Base-by-base conservation (phyloP, 2,329 filamentous ascomycete genomes). In the Cylindrodendrum hubeiense region DNA sequence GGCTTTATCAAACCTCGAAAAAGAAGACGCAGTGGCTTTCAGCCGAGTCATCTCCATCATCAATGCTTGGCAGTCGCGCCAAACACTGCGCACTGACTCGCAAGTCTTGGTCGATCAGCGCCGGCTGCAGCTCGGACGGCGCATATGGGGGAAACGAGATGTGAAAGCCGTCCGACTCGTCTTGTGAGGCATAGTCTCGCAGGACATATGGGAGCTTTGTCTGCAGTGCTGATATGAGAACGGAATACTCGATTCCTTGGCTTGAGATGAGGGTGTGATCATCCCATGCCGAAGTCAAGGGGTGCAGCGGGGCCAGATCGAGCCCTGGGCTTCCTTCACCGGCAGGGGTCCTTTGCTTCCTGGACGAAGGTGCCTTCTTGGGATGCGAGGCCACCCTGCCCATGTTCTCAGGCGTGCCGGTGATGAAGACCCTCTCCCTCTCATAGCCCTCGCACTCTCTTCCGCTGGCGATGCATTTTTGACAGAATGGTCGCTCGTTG, bases 401-500 rank as follows among this genome's bases (percentile, higher is more conserved):
- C 63, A 82, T 84, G 64, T 83, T 84, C 63, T 87, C 80, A 39
- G 79, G 80, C 3, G 87, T 89, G n/a, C 86, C 86, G 41, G 87
- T 85, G 74, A 91, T 89, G 77, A 91, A 91, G 60, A 90, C 85
- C 17, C 85, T 85, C 73, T 90, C 85, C 41, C 86, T 82, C 72
- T 89, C 85, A 75, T 91, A 92, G 41, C 89, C 89, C 50, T 84
- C 85, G 71, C 89, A 91, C 62, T 84, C 76, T 47, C 87, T 81
- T 22, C 87, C 86, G 70, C 84, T 86, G 70, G 85, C 82, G 60
- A 83, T 79, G 75, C 89, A 91, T 74, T 90, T 90, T 59, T 83
- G 84, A 75, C 89, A 91, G 39, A 81, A 80, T 2, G 89, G 89
- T 4, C 85, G 84, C 63, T 86, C 83, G 67, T 90, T 88, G 77